A percentile compares a stretch with the other conserved stretches of the same genome.
phyloP scores from a whole-genome alignment of 108 stramenopile species.

The Schizochytrium sp. region DNA sequence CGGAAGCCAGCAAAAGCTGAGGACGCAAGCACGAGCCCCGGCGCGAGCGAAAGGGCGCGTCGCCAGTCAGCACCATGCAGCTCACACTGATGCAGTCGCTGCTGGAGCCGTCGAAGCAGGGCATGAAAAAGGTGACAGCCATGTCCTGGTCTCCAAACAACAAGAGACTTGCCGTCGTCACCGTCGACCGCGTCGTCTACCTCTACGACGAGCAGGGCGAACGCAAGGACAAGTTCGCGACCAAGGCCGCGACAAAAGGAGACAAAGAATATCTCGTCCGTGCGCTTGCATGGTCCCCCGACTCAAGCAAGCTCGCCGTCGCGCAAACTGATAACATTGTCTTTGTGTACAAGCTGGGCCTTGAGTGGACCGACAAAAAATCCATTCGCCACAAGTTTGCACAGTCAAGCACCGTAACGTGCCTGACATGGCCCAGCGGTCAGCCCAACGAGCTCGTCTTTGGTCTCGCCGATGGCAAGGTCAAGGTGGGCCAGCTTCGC shows the following conservation, averaged over 20 bases:
- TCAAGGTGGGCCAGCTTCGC: constrained; percentile 51
- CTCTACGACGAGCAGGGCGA: constrained; percentile 60
- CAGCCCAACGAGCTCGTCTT: constrained; percentile 48
- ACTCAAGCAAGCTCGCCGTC: constrained; percentile 50
- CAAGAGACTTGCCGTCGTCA: constrained; percentile 49
- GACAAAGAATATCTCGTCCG: constrained; percentile 52
- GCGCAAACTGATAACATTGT: constrained; percentile 63
- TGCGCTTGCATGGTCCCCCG: constrained; percentile 48
- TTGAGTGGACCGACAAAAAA: constrained; percentile 49
- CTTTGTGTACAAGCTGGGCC: constrained; percentile 60
- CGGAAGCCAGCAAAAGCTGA: too few species aligned
- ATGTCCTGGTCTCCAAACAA: constrained; percentile 58
- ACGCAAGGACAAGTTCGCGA: constrained; percentile 54
- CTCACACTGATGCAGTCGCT: constrained; percentile 28
- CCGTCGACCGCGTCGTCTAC: constrained; percentile 49
- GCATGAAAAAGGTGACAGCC: constrained; percentile 42
- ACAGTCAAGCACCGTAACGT: constrained; percentile 39
- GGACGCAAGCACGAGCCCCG: too few species aligned
- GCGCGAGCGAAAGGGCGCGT: too few species aligned
- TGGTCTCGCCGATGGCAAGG: constrained; percentile 55
- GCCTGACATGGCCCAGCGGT: constrained; percentile 45
- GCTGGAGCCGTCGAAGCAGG: constrained; percentile 15
- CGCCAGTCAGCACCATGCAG: constrained; percentile 23
- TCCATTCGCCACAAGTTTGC: constrained; percentile 58
- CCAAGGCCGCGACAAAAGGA: constrained; percentile 58